Percentiles rank a stretch among this genome's conserved stretches.
These are phyloP conservation scores for Phytophthora melonis DNA, from an alignment of 352 stramenopile species.

Conservation along the genomic window DNA sequence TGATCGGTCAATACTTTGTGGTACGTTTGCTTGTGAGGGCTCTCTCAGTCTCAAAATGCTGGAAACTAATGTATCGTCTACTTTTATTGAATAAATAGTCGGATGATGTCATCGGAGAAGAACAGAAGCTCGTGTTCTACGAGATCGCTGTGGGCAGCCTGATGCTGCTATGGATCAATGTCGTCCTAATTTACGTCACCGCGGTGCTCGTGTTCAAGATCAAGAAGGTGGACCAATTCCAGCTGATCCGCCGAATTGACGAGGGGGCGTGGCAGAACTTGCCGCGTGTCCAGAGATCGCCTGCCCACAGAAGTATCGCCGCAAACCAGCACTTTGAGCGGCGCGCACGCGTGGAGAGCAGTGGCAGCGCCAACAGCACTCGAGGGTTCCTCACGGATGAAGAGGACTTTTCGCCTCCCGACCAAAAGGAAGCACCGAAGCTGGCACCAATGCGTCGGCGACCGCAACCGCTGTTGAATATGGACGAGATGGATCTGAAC, in stretches of 20 bases:
- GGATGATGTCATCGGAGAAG: constrained; percentile 81
- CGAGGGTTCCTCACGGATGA: constrained; percentile 28
- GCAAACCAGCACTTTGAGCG: constrained; percentile 10
- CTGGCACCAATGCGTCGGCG: constrained; percentile 30
- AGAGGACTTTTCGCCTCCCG: constrained; percentile 10
- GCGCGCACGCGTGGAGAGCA: constrained; percentile 45
- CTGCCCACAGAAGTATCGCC: constrained; percentile 36
- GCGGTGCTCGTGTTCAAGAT: constrained; percentile 91
- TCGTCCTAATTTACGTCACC: constrained; percentile 90
- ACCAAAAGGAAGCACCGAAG: constrained; percentile 18
- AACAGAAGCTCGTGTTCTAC: constrained; percentile 88
- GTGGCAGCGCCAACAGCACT: constrained; percentile 55
- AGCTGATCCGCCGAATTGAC: constrained; percentile 81
- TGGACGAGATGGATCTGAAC: constrained; percentile 23
- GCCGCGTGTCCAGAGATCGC: constrained; percentile 74
- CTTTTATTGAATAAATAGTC: constrained; percentile 32
- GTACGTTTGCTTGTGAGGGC: constrained; percentile 28
- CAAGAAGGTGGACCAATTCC: constrained; percentile 88
- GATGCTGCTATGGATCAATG: constrained; percentile 90
- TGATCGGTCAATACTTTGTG: constrained; percentile 88
- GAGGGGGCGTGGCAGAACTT: constrained; percentile 85
- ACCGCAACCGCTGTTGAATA: constrained; percentile 15
- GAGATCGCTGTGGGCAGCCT: constrained; percentile 87
- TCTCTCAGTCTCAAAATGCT: background rate
- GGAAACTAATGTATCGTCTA: background rate